phyloP scores from a whole-genome alignment of 306 rosid species.

The Cicer bijugum region DNA sequence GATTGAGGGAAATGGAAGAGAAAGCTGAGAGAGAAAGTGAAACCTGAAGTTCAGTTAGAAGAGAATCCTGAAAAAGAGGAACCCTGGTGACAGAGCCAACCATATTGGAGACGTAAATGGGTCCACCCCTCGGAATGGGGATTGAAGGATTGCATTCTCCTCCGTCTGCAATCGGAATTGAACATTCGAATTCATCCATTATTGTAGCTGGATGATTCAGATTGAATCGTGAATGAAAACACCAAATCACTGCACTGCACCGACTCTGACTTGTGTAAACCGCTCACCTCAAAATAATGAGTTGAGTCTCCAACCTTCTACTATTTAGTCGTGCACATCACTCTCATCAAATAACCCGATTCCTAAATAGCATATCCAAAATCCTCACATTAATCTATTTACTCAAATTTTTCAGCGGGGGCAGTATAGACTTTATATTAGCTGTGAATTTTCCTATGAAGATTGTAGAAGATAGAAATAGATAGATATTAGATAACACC shows the following conservation, averaged over 20 bases:
- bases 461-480: no score
- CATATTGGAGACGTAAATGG: constrained; percentile 68
- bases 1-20: neutral
- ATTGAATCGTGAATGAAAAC: neutral
- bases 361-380: no score
- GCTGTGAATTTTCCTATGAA: no score
- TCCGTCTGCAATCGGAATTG: constrained; percentile 37
- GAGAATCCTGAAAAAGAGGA: constrained; percentile 55
- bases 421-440: no score
- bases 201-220: neutral
- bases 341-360: no score
- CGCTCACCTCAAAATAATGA: no score
- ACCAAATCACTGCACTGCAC: neutral
- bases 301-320: no score
- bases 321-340: no score
- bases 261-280: no score
- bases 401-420: no score
- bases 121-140: constrained; percentile 85
- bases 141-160: constrained; percentile 45
- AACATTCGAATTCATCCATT: constrained; percentile 40
- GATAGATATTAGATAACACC: no score
- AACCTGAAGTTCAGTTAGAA: constrained; percentile 70
- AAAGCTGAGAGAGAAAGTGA: neutral
- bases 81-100: constrained; percentile 59
- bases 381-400: no score